A percentile compares a stretch with the other conserved stretches of the same genome.
These are phyloP conservation scores for Adansonia grandidieri DNA, from an alignment of 441 rosid species.

Conservation along the genomic window DNA sequence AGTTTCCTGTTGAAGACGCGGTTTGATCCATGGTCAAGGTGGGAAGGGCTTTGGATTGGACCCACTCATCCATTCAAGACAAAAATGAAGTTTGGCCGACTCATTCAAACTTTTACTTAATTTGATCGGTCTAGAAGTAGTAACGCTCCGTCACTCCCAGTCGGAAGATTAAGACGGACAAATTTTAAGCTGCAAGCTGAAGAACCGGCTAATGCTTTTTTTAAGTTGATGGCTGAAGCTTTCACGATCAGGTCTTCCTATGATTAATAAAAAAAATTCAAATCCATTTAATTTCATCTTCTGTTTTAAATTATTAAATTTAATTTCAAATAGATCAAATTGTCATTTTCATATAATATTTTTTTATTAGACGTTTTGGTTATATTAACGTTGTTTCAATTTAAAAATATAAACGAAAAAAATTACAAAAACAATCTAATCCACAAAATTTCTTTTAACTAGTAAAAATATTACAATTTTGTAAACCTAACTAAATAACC, in stretches of 20 bases:
- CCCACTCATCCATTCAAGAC: conserved; percentile 22
- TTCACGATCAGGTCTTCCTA: too few relatives aligned
- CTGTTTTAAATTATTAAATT: background rate
- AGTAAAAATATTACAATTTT: too few relatives aligned
- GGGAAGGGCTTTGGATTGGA: conserved; percentile 23
- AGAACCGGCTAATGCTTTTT: background rate
- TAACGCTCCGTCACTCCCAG: too few relatives aligned
- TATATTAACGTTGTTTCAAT: background rate
- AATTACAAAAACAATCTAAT: too few relatives aligned
- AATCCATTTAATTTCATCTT: background rate
- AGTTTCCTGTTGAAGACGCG: conserved; percentile 35
- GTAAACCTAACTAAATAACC: too few relatives aligned
- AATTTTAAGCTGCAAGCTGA: background rate
- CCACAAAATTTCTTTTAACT: too few relatives aligned
- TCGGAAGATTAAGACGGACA: too few relatives aligned
- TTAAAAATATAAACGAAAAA: too few relatives aligned
- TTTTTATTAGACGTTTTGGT: background rate
- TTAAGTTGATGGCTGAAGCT: background rate
- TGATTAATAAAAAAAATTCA: background rate
- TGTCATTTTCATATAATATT: background rate
- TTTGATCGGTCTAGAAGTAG: background rate
- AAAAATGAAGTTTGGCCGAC: background rate
- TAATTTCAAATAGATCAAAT: background rate
- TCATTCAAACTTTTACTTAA: background rate
- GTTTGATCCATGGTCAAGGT: conserved; percentile 15